A percentile compares a stretch with the other conserved stretches of the same genome.
Evolutionary conservation across 805 yeast species (phyloP).

Genomic region (Ogataea salicorniae): DNA sequence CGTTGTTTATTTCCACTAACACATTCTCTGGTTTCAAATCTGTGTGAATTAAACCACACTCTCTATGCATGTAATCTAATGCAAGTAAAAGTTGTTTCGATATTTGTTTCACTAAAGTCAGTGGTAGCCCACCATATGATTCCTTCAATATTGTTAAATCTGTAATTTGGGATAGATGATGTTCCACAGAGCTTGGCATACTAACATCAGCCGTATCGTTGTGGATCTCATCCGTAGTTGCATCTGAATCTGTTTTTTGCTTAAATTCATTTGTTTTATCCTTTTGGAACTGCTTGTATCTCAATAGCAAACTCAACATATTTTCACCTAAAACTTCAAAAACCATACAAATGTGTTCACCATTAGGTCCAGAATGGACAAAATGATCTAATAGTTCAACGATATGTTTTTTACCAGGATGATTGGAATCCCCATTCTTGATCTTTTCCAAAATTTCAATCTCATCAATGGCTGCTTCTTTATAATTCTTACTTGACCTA

Average conservation of each 20-base stretch:
- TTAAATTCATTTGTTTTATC: conserved; percentile 25
- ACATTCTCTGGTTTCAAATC: conserved; percentile 76
- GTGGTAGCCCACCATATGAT: conserved; percentile 49
- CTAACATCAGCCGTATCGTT: too few species aligned
- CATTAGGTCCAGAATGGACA: conserved; percentile 54
- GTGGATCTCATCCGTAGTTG: background rate
- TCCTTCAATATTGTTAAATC: conserved; percentile 34
- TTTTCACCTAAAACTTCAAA: conserved; percentile 63
- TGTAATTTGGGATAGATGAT: conserved; percentile 24
- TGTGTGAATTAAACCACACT: conserved; percentile 66
- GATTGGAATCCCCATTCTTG: conserved; percentile 28
- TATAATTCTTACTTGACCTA: conserved; percentile 45
- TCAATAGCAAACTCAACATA: conserved; percentile 43
- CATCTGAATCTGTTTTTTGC: conserved; percentile 8
- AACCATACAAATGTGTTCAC: conserved; percentile 61
- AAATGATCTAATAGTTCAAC: conserved; percentile 53
- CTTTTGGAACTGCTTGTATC: conserved; percentile 39
- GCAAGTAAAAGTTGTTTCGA: conserved; percentile 51
- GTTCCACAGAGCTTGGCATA: conserved; percentile 6
- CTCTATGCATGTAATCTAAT: conserved; percentile 52
- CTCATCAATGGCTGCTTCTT: conserved; percentile 64
- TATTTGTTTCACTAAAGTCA: conserved; percentile 49
- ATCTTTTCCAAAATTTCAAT: conserved; percentile 41
- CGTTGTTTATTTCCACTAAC: conserved; percentile 48
- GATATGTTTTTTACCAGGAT: conserved; percentile 48